Percentiles rank a stretch among this genome's conserved stretches.
These are phyloP conservation scores for Debaryomyces robertsiae DNA, from an alignment of 1,139 yeast species.

Conservation along the genomic window DNA sequence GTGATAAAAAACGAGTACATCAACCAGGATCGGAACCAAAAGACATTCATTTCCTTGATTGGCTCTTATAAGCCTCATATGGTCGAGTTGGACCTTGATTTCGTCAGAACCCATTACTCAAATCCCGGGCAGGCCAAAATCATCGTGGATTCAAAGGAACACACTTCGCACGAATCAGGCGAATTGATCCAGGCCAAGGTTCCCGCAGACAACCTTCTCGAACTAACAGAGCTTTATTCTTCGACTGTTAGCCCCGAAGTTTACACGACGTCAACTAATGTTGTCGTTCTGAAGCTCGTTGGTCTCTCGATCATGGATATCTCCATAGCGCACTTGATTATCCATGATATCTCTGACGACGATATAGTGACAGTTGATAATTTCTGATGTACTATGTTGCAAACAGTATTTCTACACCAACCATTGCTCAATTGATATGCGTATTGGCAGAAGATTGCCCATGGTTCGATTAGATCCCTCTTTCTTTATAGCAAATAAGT, in stretches of 20 bases:
- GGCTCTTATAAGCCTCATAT: slow-evolving; percentile 73
- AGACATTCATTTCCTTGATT: slow-evolving; percentile 57
- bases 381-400: slow-evolving; percentile 11
- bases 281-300: slow-evolving; percentile 54
- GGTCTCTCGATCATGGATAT: slow-evolving; percentile 67
- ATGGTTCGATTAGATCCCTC: no score
- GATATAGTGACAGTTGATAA: slow-evolving; percentile 15
- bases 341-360: slow-evolving; percentile 17
- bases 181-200: slow-evolving; percentile 55
- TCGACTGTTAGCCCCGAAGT: slow-evolving; percentile 8
- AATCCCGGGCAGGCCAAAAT: slow-evolving; percentile 35
- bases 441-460: no score
- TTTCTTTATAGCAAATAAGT: no score
- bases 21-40: slow-evolving; percentile 26
- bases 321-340: slow-evolving; percentile 40
- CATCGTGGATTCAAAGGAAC: slow-evolving; percentile 62
- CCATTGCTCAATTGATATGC: no score
- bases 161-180: slow-evolving; percentile 64
- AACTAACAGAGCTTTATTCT: slow-evolving; percentile 41
- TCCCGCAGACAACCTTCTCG: slow-evolving; percentile 38
- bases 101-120: slow-evolving; percentile 27
- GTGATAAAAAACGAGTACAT: slow-evolving; percentile 40
- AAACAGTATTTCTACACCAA: no score
- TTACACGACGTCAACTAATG: slow-evolving; percentile 19
- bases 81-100: slow-evolving; percentile 59